phyloP scores from a whole-genome alignment of 306 rosid genomes.

The Fragaria iinumae region DNA sequence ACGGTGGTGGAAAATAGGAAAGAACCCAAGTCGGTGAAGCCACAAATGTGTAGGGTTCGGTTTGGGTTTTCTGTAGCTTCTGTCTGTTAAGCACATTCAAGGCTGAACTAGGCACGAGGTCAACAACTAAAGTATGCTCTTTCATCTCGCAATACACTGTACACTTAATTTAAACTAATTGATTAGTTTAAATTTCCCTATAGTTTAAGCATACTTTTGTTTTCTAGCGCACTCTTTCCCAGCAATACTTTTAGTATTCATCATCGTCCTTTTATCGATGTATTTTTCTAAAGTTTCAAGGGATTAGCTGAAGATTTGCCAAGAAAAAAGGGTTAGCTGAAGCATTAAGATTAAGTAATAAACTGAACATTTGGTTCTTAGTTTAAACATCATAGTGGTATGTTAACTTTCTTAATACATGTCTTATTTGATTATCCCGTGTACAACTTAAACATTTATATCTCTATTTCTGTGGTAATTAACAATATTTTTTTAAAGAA shows the following conservation, averaged over 20 bases:
- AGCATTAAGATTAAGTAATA: too few relatives aligned
- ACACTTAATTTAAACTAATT: slow-evolving; percentile 6
- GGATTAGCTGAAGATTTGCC: background rate
- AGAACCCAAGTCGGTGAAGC: slow-evolving; percentile 31
- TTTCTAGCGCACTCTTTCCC: background rate
- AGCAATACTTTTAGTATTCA: background rate
- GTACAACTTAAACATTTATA: too few relatives aligned
- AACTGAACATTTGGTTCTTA: too few relatives aligned
- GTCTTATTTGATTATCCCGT: too few relatives aligned
- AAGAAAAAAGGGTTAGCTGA: background rate
- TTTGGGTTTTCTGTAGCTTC: slow-evolving; percentile 14
- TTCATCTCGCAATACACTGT: slow-evolving; percentile 10
- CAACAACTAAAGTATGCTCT: slow-evolving; percentile 61
- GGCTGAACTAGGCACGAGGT: slow-evolving; percentile 56
- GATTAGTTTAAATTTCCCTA: too few relatives aligned
- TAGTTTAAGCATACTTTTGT: background rate
- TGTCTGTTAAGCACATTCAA: slow-evolving; percentile 40
- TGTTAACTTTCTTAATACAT: too few relatives aligned
- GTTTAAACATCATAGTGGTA: too few relatives aligned
- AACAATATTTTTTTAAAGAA: too few relatives aligned
- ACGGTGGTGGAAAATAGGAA: slow-evolving; percentile 19
- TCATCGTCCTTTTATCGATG: background rate
- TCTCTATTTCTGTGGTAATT: too few relatives aligned
- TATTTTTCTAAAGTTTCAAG: background rate
- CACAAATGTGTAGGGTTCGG: background rate